A percentile compares a stretch with the other conserved stretches of the same genome.
These are phyloP conservation scores for Prototheca wickerhamii DNA, from an alignment of 163 green algal species.

Conservation along the genomic window DNA sequence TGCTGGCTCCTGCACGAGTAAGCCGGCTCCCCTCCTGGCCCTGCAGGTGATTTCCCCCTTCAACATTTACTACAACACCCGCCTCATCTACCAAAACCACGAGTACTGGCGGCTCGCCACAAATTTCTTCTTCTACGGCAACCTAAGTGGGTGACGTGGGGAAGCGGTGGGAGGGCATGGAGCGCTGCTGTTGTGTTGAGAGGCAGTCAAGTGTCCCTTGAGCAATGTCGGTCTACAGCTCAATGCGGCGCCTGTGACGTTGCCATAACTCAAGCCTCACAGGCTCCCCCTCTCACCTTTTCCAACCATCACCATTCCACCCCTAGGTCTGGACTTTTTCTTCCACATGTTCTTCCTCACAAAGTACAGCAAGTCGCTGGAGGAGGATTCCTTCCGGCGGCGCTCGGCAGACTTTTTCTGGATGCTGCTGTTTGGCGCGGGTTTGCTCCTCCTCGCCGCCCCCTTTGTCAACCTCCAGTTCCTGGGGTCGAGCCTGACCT, in stretches of 20 bases:
- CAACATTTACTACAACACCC: constrained; percentile 95
- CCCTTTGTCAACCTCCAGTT: constrained; percentile 92
- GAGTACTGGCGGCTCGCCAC: constrained; percentile 92
- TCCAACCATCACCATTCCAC: background rate
- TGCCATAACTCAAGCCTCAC: background rate
- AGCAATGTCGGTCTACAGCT: no score
- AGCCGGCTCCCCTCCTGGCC: background rate
- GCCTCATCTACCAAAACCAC: constrained; percentile 78
- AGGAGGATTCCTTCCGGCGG: constrained; percentile 91
- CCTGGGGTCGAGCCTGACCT: constrained; percentile 86
- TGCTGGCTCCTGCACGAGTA: background rate
- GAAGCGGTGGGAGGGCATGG: background rate
- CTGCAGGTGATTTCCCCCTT: constrained; percentile 87
- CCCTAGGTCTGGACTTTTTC: constrained; percentile 91
- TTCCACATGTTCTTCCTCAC: constrained; percentile 99
- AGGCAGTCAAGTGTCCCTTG: no score
- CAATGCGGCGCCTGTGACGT: background rate
- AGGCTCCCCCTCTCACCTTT: background rate
- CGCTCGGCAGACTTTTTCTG: constrained; percentile 92
- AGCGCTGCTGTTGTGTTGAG: constrained; percentile 1
- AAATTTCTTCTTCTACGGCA: constrained; percentile 98
- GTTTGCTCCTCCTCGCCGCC: constrained; percentile 64
- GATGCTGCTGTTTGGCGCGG: constrained; percentile 89
- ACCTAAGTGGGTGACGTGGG: constrained; percentile 41
- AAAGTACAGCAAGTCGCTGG: constrained; percentile 91